Base-by-base conservation (phyloP, 257 asterid species). In the Solanum bulbocastanum region DNA sequence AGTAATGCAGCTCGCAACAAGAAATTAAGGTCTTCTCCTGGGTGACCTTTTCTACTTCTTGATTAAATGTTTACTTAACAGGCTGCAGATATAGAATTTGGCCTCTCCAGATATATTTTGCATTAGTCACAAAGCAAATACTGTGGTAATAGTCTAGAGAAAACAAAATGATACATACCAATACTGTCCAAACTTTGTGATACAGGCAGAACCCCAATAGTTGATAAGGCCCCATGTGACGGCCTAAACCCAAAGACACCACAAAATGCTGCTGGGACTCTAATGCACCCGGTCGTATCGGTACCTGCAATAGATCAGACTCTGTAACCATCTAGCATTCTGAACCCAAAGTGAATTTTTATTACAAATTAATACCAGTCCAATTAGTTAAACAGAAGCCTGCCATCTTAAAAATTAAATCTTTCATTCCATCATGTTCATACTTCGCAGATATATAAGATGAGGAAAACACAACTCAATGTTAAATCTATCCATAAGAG, bases 171-270 rank as follows among this genome's bases (percentile, higher is more conserved):
- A 56, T 71, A 71, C 98, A 76, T 94, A 97, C 99, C 99, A 88
- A 97, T 91, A 88, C 98, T 90, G 83, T 96, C 99, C 84, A 97
- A 89, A 91, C 98, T 95, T 92, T 95, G 98, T 40, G 99, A 96
- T 89, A 90, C 95, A 86, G 98, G 99, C 81, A 90, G 87, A 66
- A 97, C 93, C 74, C 99, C 98, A 90, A 96, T 89, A 40, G 95
- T 84, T 86, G 98, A 93, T 83, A 94, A 93, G 65, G 89, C 56
- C 78, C 99, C 98, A 69, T 97, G 99, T 69, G 99, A 95, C 30
- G 99, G 96, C 88, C 95, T 94, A 89, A 92, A 97, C 66, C 98
- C 99, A 89, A 97, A 78, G 90, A 97, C 86, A 85, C 98, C 93
- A 92, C 97, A 95, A 90, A 94, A 93, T 23, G 98, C 89, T 79